Base-by-base conservation (phyloP, 768 basidiomycete species). In the Lyophyllum semitale region DNA sequence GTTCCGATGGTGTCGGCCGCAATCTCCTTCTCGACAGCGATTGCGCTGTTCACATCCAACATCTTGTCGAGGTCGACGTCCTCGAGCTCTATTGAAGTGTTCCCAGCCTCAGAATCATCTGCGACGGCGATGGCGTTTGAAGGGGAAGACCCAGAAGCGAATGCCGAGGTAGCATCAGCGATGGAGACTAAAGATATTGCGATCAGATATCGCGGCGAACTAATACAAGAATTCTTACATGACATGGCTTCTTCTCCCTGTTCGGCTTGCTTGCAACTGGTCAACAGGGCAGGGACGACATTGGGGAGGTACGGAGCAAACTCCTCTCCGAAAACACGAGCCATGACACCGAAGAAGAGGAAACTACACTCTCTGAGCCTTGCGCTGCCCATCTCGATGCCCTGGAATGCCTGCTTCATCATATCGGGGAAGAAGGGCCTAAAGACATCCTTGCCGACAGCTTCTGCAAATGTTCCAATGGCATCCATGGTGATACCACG, bases 11-110 rank as follows among this genome's bases (percentile, higher is more conserved):
- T 93, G 68, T 98, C 95, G 23, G 94, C 93, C 20, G 97, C 95
- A 57, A 98, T 97, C 78, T 99, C 97, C 74, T 99, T 99, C 80
- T 99, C 97, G 53, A 98, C 94, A 40, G 95, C 95, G 61, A 98
- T 89, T 20, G 95, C 95, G 63, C 90, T 93, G 77, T 95, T 96
- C 58, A 95, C 93, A 58, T 94, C 91, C 66, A 94, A 82, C 72
- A 93, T 79, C 72, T 93, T 93, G 63, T 93, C 92, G 47, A 93
- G 72, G 63, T 94, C 91, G 42, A 91, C 70, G 49, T 93, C 90
- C 55, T 93, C 91, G 54, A 86, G 72, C 57, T 91, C 88, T 53
- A 81, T 72, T 33, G 83, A 80, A n/a, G 81, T 80, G 60, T 86
- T 82, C 12, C 66, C 72, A 59, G 9, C n/a, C 15, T 83, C 87